Percentiles rank a stretch among this genome's conserved stretches.
phyloP scores from a whole-genome alignment of 208 protist species.

The Trypanosomatidae sp. region DNA sequence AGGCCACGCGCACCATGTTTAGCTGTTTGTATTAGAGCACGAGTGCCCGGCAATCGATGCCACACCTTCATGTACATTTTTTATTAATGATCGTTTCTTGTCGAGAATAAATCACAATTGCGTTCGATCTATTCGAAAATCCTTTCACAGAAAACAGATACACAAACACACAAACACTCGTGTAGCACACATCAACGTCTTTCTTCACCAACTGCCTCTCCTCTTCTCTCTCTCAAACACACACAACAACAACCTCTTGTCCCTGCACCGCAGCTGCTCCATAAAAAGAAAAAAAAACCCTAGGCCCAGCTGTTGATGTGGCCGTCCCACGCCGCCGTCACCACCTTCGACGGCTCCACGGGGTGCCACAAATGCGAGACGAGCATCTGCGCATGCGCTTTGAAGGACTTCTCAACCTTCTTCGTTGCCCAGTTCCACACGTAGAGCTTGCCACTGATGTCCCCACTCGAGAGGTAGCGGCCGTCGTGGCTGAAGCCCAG shows the following conservation, averaged over 20 bases:
- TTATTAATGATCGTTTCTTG: too few species aligned
- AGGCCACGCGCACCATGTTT: too few species aligned
- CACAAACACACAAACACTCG: too few species aligned
- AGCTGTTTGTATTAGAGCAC: too few species aligned
- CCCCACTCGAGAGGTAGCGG: constrained; percentile 88
- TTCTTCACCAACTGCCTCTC: too few species aligned
- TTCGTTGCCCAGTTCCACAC: constrained; percentile 95
- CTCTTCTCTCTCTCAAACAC: not conserved
- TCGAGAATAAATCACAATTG: too few species aligned
- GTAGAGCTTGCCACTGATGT: constrained; percentile 90
- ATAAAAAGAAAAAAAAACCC: too few species aligned
- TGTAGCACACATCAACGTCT: too few species aligned
- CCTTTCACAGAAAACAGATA: too few species aligned
- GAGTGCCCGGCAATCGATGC: too few species aligned
- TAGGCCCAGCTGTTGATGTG: constrained; percentile 92
- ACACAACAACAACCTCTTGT: not conserved
- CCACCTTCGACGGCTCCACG: constrained; percentile 84
- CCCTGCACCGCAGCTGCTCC: not conserved
- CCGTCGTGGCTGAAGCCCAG: constrained; percentile 93
- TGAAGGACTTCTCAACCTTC: constrained; percentile 81
- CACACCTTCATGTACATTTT: too few species aligned
- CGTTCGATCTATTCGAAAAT: too few species aligned
- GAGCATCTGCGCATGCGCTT: constrained; percentile 85
- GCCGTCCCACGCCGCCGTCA: constrained; percentile 95
- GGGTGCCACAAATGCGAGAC: constrained; percentile 95